A percentile compares a stretch with the other conserved stretches of the same genome.
Conservation (phyloP, 106 monocot species). For the Dioscorea zingiberensis region DNA sequence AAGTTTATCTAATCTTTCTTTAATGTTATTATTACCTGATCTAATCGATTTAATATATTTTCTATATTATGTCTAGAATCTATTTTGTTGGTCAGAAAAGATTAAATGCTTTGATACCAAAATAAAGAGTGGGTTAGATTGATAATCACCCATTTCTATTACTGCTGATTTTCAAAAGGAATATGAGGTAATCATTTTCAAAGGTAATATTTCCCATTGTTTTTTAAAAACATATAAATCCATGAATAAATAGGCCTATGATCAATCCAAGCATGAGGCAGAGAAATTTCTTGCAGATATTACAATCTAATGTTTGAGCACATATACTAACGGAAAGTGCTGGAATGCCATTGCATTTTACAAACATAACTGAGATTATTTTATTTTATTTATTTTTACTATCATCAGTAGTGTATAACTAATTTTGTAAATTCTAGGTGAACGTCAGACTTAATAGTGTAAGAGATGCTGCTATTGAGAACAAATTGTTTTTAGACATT, state of each 20-base stretch:
- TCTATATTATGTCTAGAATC: too few species aligned
- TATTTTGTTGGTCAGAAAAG: too few species aligned
- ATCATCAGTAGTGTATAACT: too few species aligned
- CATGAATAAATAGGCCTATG: constrained; percentile 35
- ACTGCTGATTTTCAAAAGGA: constrained; percentile 66
- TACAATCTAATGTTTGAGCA: constrained; percentile 49
- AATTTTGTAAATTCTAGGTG: constrained; percentile 31
- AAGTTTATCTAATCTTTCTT: too few species aligned
- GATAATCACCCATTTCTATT: too few species aligned
- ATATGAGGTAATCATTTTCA: constrained; percentile 43
- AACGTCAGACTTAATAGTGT: constrained; percentile 37
- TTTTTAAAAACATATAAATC: neutral
- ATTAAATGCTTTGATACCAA: too few species aligned
- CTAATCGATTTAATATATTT: too few species aligned
- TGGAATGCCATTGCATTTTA: constrained; percentile 35
- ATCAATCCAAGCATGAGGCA: constrained; percentile 62
- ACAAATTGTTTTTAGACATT: constrained; percentile 47
- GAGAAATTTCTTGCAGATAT: constrained; percentile 73
- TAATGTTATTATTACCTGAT: too few species aligned
- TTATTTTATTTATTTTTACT: too few species aligned
- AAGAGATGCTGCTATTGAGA: constrained; percentile 37
- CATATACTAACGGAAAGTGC: constrained; percentile 57
- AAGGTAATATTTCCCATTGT: too few species aligned
- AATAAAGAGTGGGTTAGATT: too few species aligned
- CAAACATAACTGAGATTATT: too few species aligned